These are phyloP conservation scores for Achaetomium macrosporum DNA, from an alignment of 2,329 filamentous ascomycete genomes.

Conservation along the genomic window DNA sequence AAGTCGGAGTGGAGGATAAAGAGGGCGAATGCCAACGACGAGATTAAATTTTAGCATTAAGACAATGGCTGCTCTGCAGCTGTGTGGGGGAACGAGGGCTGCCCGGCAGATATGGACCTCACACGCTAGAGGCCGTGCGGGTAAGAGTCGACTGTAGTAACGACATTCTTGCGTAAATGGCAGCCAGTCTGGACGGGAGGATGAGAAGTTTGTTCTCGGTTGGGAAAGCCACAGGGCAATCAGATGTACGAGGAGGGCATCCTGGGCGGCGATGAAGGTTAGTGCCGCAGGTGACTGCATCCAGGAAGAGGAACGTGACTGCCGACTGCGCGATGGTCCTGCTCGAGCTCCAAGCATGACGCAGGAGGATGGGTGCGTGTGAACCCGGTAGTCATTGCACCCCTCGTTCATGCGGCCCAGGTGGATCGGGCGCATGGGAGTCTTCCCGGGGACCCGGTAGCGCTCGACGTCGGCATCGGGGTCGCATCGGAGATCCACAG, in stretches of 20 bases:
- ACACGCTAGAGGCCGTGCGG: neutral
- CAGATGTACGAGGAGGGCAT: conserved; percentile 5
- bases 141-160: too few relatives aligned
- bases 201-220: too few relatives aligned
- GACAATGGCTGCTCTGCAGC: conserved; percentile 7
- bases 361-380: conserved; percentile 1
- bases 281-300: neutral
- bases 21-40: conserved; percentile 3
- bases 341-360: neutral
- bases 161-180: too few relatives aligned
- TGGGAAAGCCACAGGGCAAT: conserved; percentile 4
- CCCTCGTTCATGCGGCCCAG: conserved; percentile 4
- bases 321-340: conserved; percentile 2
- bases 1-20: conserved; percentile 8
- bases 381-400: neutral
- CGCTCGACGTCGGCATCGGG: neutral
- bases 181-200: too few relatives aligned
- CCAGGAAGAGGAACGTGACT: neutral
- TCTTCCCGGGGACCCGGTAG: neutral
- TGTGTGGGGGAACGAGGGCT: neutral
- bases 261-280: neutral
- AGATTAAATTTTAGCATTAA: conserved; percentile 10
- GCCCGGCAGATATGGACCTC: too few relatives aligned
- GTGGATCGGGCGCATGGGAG: neutral
- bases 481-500: neutral